Evolutionary conservation across 2,329 filamentous ascomycete species (phyloP), one percentile per base, ranked within the genome.

Genomic region (Epichloe coenophiala): DNA sequence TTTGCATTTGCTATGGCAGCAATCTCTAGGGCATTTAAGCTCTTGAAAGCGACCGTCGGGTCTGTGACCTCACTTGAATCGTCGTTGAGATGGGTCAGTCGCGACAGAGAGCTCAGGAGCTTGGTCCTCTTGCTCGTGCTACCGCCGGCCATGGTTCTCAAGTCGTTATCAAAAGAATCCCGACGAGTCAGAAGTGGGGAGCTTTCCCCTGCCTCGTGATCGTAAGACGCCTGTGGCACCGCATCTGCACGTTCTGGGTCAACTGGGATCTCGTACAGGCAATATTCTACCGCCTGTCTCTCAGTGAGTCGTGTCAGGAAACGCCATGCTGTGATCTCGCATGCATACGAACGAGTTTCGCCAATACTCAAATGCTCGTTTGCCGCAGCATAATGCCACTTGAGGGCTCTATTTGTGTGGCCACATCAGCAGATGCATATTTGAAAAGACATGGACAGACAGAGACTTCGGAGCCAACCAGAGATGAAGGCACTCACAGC

Each of bases 1-100:
- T 95, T 95, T 33, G 87, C 86, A 53, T 86, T 77, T 12, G 84
- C 84, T 19, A 94, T 81, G 44, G 84, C 83, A 27, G 88, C 88
- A 59, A 95, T 90, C 63, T 95, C 88, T 15, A 97, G 74, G 2
- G 88, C 88, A 63, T 93, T 95, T 45, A 95, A 73, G 17, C 84
- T 82, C 37, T 81, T 80, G 63, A 95, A 95, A 1, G 82, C 78
- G 0, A 79, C 76, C 0, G 84, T 85, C 31, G 85, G 80, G 47
- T 86, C 78, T 7, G 78, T 73, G 4, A 77, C 72, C 3, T 72
- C 71, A 1, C 65, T 61, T 5, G 63, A 55, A 19, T 68, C 65
- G 45, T 69, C 68, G 23, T 58, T 58, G 17, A 61, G 63, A 43
- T 64, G 62, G 27, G 75, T 79, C 48, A 83, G 68, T 37, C 72